Conservation (phyloP, 495 filamentous ascomycete genomes). For the Penicillium cinerascens region DNA sequence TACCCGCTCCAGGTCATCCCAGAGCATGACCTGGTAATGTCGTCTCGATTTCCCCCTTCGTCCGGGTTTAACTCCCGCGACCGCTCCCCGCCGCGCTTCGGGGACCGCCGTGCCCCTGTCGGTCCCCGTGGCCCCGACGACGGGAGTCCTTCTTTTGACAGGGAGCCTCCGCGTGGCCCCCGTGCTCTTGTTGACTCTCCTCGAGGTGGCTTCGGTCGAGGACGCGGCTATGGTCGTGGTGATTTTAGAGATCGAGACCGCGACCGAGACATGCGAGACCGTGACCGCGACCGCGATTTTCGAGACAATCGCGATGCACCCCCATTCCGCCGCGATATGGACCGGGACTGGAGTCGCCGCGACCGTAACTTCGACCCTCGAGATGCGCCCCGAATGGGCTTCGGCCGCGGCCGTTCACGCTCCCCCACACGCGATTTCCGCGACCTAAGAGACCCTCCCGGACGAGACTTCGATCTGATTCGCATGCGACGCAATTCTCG, state of each 20-base stretch:
- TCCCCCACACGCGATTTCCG: conserved; percentile 51
- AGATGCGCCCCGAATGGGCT: conserved; percentile 33
- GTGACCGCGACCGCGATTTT: conserved; percentile 42
- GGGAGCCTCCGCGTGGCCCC: conserved; percentile 66
- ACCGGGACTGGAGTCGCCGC: conserved; percentile 39
- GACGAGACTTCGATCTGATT: conserved; percentile 38
- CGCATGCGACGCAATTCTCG: conserved; percentile 56
- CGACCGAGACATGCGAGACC: conserved; percentile 47
- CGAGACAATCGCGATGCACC: conserved; percentile 39
- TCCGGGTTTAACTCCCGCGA: conserved; percentile 50
- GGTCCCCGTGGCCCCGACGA: conserved; percentile 42
- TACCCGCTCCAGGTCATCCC: conserved; percentile 14
- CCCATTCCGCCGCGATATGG: conserved; percentile 37
- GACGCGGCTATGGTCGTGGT: conserved; percentile 51
- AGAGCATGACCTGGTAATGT: conserved; percentile 51
- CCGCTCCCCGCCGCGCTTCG: conserved; percentile 45
- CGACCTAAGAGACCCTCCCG: conserved; percentile 39
- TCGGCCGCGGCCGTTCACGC: conserved; percentile 44
- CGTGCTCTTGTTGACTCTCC: conserved; percentile 65
- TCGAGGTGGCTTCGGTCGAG: conserved; percentile 48
- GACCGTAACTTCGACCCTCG: conserved; percentile 45
- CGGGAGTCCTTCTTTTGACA: conserved; percentile 33
- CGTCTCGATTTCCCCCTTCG: conserved; percentile 43
- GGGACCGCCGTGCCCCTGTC: conserved; percentile 41
- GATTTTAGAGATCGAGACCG: conserved; percentile 58